Percentiles rank a stretch among this genome's conserved stretches.
Conservation (phyloP, 345 rosid genomes). For the Citrus unshiu region DNA sequence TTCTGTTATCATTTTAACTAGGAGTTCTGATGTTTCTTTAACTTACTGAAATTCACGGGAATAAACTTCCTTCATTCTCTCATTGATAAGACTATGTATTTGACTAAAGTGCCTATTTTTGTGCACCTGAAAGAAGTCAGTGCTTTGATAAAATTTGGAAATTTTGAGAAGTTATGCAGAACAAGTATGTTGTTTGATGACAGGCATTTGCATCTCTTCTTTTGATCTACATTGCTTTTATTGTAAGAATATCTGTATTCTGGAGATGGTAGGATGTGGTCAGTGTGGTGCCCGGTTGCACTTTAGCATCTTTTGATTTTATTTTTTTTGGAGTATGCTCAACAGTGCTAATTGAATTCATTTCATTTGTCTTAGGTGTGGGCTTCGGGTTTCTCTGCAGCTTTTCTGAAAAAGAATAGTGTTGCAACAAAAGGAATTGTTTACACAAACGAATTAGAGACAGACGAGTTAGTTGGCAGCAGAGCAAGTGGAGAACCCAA, state of each 20-base stretch:
- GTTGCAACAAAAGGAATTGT: constrained; percentile 67
- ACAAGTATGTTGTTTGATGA: neutral
- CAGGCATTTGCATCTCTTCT: neutral
- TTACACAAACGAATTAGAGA: constrained; percentile 26
- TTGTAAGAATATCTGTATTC: neutral
- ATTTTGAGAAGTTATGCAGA: neutral
- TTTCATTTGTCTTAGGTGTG: constrained; percentile 62
- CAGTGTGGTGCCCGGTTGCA: neutral
- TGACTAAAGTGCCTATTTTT: neutral
- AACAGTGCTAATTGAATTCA: neutral
- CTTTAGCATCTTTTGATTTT: neutral
- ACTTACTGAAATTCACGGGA: neutral
- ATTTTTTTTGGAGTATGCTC: neutral
- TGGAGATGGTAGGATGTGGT: neutral
- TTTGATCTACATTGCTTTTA: neutral
- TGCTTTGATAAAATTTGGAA: neutral
- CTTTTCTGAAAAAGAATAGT: constrained; percentile 83
- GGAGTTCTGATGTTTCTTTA: neutral
- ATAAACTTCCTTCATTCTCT: neutral
- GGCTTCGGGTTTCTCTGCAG: constrained; percentile 98
- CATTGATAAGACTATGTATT: neutral
- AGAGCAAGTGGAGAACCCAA: constrained; percentile 43
- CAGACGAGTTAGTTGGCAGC: constrained; percentile 18
- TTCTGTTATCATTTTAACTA: neutral
- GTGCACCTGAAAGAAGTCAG: neutral